Evolutionary conservation across 805 yeast genomes (phyloP), one percentile per base, ranked within the genome.

Genomic region (Wickerhamiella siamensis): DNA sequence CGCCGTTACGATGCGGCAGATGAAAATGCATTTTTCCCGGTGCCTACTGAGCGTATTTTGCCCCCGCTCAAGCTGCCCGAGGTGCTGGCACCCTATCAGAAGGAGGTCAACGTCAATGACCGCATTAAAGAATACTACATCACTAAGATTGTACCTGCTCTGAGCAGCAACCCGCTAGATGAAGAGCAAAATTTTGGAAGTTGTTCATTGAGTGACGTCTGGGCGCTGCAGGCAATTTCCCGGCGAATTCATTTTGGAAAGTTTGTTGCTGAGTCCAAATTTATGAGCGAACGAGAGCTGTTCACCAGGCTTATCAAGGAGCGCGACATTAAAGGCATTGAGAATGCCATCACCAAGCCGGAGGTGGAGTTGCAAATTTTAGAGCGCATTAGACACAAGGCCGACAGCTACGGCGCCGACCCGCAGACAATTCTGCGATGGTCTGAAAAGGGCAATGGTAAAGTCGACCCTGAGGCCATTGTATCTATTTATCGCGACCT

Each of bases 181-280:
- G 93, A 86, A 54, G 64, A 69, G 33, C 95, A 86, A 56, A 91
- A 87, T 60, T 67, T 76, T 42, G 98, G 98, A 1, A 79, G 94
- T 21, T 83, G 91, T 32, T 78, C 94, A 3, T 65, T 75, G 32
- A 69, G 83, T 47, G 98, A 91, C 57, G 81, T 88, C 43, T 94
- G 82, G 50, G 75, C 81, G 50, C 68, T 91, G 50, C 95, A 91
- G 60, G 79, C 94, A 4, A 63, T 91, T 36, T 81, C 94, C 6
- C 70, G 98, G 54, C 72, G 98, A 57, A 83, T 91, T 51, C 98
- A 91, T 62, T 91, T 88, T 63, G 98, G 98, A 39, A 83, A 82
- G 62, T 91, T 88, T 67, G 98, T 91, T 8, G 98, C 98, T 4
- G 98, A 91, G 59, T 81, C 95, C 36, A 91, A 91, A 62, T 91